Evolutionary conservation across 352 stramenopile genomes (phyloP).

Genomic region (Phytophthora meadii): DNA sequence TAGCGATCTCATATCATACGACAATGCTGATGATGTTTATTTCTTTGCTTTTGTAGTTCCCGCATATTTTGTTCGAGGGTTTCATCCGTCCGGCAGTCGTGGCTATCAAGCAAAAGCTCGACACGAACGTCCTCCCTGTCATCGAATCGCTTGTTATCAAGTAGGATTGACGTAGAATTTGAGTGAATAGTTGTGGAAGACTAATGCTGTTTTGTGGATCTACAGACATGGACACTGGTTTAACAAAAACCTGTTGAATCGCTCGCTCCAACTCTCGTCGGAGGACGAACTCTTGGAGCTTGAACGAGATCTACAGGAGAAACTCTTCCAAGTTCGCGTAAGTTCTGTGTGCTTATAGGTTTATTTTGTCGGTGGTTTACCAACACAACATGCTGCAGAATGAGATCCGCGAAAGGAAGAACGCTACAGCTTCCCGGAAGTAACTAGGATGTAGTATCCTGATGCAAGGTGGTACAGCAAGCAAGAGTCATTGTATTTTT

Average conservation of each 20-base stretch:
- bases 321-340: conserved; percentile 60
- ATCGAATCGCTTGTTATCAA: conserved; percentile 61
- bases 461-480: conserved; percentile 2
- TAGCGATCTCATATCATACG: neutral
- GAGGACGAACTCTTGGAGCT: conserved; percentile 53
- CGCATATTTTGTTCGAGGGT: conserved; percentile 68
- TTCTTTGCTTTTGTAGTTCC: conserved; percentile 40
- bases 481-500: neutral
- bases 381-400: conserved; percentile 13
- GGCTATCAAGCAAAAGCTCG: conserved; percentile 46
- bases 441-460: neutral
- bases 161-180: conserved; percentile 27
- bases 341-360: conserved; percentile 6
- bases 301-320: conserved; percentile 58
- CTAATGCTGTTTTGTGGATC: neutral
- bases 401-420: conserved; percentile 25
- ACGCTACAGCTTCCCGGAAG: conserved; percentile 9
- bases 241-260: conserved; percentile 61
- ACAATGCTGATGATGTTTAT: neutral
- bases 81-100: conserved; percentile 62
- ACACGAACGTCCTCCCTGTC: conserved; percentile 57
- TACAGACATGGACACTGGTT: conserved; percentile 70
- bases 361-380: neutral
- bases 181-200: neutral
- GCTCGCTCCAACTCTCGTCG: conserved; percentile 56